Percentiles rank a stretch among this genome's conserved stretches.
These are phyloP conservation scores for Dendrothele bispora DNA, from an alignment of 768 basidiomycete species.

Conservation along the genomic window DNA sequence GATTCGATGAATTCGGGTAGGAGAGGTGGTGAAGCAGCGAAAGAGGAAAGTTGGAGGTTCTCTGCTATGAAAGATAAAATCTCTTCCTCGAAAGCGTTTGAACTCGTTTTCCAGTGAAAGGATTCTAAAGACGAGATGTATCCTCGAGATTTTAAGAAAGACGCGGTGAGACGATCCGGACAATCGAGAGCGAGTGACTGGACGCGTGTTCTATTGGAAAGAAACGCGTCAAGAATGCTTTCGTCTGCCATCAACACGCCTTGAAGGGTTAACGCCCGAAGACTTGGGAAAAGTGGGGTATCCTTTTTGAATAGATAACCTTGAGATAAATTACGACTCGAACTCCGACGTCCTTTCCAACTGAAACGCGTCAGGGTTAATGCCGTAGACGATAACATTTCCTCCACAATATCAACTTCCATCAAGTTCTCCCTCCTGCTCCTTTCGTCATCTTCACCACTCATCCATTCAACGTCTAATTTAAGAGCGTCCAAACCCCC, in stretches of 20 bases:
- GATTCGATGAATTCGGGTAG: slow-evolving; percentile 15
- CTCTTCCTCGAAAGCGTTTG: slow-evolving; percentile 10
- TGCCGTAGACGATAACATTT: slow-evolving; percentile 1
- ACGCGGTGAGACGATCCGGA: background rate
- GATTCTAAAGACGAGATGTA: slow-evolving; percentile 19
- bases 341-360: slow-evolving; percentile 4
- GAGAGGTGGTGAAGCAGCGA: slow-evolving; percentile 18
- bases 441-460: background rate
- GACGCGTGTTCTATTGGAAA: slow-evolving; percentile 5
- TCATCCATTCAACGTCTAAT: slow-evolving; percentile 1
- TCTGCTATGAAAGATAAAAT: slow-evolving; percentile 19
- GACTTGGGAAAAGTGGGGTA: slow-evolving; percentile 13
- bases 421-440: too few species aligned
- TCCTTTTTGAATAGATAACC: background rate
- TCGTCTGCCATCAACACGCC: slow-evolving; percentile 15
- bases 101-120: slow-evolving; percentile 20
- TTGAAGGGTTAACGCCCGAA: slow-evolving; percentile 20
- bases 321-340: background rate
- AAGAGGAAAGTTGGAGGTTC: slow-evolving; percentile 25
- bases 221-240: slow-evolving; percentile 10
- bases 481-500: slow-evolving; percentile 4
- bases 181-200: slow-evolving; percentile 13
- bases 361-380: background rate
- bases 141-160: slow-evolving; percentile 16
- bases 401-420: background rate